A percentile compares a stretch with the other conserved stretches of the same genome.
Evolutionary conservation across 139 green algal genomes (phyloP).

Genomic region (Micromonas commoda): DNA sequence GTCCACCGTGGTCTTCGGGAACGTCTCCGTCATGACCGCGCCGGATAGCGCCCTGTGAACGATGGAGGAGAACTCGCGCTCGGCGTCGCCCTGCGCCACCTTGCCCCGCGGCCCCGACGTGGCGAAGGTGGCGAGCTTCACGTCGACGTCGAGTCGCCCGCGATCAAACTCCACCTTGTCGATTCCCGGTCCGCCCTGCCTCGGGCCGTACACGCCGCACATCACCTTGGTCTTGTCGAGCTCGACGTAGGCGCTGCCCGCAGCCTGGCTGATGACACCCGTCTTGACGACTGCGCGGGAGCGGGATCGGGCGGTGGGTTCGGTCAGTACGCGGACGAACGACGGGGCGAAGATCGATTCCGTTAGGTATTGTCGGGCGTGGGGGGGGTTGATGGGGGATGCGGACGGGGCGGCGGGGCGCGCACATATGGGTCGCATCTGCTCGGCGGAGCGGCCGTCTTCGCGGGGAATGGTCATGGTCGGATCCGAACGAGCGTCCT

Average conservation of each 20-base stretch:
- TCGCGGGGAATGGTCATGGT: background rate
- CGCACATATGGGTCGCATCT: background rate
- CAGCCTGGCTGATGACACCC: background rate
- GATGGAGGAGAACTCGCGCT: background rate
- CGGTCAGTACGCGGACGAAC: no score
- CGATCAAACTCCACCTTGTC: background rate
- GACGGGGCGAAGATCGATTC: no score
- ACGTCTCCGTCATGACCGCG: constrained; percentile 13
- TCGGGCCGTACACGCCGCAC: constrained; percentile 15
- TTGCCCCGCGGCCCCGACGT: background rate
- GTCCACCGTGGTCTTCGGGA: constrained; percentile 20
- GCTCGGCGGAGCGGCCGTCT: background rate
- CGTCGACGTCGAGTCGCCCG: constrained; percentile 3
- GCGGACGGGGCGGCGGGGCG: no score
- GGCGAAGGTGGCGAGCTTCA: constrained; percentile 11
- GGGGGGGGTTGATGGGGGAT: background rate
- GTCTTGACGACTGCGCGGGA: constrained; percentile 2
- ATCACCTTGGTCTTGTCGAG: constrained; percentile 20
- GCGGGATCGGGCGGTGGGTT: background rate
- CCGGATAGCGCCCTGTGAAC: background rate
- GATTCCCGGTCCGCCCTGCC: background rate
- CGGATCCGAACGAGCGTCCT: no score
- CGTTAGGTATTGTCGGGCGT: background rate
- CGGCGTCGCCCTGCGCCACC: background rate
- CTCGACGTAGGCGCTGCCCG: constrained; percentile 18